phyloP scores from a whole-genome alignment of 768 basidiomycete species.

The Lentinus brumalis region DNA sequence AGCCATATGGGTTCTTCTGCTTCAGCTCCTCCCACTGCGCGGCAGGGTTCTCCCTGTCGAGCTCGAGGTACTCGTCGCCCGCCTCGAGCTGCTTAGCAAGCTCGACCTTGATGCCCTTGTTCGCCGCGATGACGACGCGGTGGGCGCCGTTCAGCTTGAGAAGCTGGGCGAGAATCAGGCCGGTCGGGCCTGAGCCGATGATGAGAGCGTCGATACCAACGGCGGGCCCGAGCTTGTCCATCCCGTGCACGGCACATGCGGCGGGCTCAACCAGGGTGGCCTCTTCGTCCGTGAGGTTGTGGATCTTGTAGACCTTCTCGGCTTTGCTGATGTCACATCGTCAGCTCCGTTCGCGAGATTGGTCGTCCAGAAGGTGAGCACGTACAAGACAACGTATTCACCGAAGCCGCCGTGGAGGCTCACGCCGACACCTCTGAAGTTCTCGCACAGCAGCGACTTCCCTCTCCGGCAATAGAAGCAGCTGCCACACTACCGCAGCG shows the following conservation, averaged over 20 bases:
- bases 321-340: constrained; percentile 45
- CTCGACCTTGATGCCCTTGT: constrained; percentile 90
- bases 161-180: constrained; percentile 87
- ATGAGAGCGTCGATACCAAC: constrained; percentile 86
- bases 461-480: constrained; percentile 91
- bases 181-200: constrained; percentile 89
- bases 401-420: constrained; percentile 86
- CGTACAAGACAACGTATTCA: constrained; percentile 84
- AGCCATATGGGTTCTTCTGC: constrained; percentile 82
- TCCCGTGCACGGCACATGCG: constrained; percentile 88
- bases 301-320: constrained; percentile 83
- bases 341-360: not conserved
- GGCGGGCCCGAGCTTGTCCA: constrained; percentile 82
- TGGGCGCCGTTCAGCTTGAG: constrained; percentile 85
- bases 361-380: not conserved
- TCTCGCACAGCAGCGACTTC: constrained; percentile 80
- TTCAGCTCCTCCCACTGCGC: constrained; percentile 82
- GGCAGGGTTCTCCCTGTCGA: constrained; percentile 74
- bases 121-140: constrained; percentile 81
- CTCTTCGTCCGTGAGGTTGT: constrained; percentile 86
- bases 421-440: constrained; percentile 83
- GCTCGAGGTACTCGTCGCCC: constrained; percentile 83
- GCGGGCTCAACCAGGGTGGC: constrained; percentile 88
- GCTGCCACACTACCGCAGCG: constrained; percentile 60
- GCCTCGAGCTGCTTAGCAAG: constrained; percentile 79